Conservation (phyloP, 441 rosid species). For the California macrophylla region DNA sequence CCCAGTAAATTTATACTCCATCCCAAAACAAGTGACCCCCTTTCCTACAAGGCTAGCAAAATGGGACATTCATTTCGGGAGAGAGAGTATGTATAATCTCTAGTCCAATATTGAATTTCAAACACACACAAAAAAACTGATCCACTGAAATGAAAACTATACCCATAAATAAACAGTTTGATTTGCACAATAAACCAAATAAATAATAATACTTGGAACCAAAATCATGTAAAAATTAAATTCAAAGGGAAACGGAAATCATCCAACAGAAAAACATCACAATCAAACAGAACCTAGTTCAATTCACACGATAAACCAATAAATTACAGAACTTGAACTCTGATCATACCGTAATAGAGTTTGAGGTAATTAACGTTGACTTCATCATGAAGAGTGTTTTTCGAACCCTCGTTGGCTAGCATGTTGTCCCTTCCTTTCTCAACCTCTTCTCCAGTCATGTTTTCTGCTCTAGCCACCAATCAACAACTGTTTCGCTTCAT, state of each 20-base stretch:
- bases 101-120: too few species aligned
- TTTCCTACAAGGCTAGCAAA: too few species aligned
- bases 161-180: background rate
- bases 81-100: too few species aligned
- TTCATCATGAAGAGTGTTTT: constrained; percentile 21
- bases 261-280: background rate
- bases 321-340: background rate
- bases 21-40: background rate
- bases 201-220: background rate
- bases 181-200: background rate
- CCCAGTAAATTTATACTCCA: background rate
- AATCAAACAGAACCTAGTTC: background rate
- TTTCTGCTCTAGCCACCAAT: background rate
- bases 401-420: constrained; percentile 33
- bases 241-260: background rate
- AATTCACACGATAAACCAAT: background rate
- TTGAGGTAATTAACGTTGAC: constrained; percentile 43
- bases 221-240: background rate
- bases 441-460: constrained; percentile 29
- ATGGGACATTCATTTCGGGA: too few species aligned
- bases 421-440: constrained; percentile 36
- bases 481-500: background rate
- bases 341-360: constrained; percentile 42
- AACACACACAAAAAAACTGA: too few species aligned
- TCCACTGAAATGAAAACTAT: background rate